phyloP scores from a whole-genome alignment of 805 yeast genomes.

The Grigorovia transvaalensis region DNA sequence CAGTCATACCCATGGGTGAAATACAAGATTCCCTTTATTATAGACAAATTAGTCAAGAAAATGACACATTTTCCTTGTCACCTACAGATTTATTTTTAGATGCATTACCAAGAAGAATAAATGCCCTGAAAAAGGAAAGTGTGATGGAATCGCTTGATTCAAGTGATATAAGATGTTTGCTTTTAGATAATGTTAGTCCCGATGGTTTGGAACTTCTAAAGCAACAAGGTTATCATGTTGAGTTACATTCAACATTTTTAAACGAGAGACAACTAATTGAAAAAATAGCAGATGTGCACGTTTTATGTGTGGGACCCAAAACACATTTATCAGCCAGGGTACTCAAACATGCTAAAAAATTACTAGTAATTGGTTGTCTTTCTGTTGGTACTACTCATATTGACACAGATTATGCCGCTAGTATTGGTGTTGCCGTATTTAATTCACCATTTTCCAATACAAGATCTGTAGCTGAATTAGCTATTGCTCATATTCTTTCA shows the following conservation, averaged over 20 bases:
- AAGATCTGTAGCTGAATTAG: slow-evolving; percentile 95
- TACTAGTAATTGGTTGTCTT: slow-evolving; percentile 90
- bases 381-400: slow-evolving; percentile 99
- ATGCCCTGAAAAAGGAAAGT: slow-evolving; percentile 39
- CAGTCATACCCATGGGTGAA: background rate
- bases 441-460: slow-evolving; percentile 98
- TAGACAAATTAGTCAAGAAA: background rate
- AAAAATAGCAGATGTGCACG: slow-evolving; percentile 85
- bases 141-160: slow-evolving; percentile 90
- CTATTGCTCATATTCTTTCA: slow-evolving; percentile 84
- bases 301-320: slow-evolving; percentile 94
- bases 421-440: slow-evolving; percentile 88
- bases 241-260: slow-evolving; percentile 75
- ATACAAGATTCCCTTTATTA: background rate
- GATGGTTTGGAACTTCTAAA: slow-evolving; percentile 80
- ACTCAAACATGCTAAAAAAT: slow-evolving; percentile 74
- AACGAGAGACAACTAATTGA: slow-evolving; percentile 88
- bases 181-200: slow-evolving; percentile 84
- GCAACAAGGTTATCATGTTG: slow-evolving; percentile 92
- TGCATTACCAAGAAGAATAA: slow-evolving; percentile 33
- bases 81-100: slow-evolving; percentile 63
- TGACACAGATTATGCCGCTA: slow-evolving; percentile 82
- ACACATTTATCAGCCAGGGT: slow-evolving; percentile 75
- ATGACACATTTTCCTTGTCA: slow-evolving; percentile 38
- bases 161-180: slow-evolving; percentile 82